A percentile compares a stretch with the other conserved stretches of the same genome.
Evolutionary conservation across 2,329 filamentous ascomycete genomes (phyloP).

Genomic region (Knoxdaviesia capensis): DNA sequence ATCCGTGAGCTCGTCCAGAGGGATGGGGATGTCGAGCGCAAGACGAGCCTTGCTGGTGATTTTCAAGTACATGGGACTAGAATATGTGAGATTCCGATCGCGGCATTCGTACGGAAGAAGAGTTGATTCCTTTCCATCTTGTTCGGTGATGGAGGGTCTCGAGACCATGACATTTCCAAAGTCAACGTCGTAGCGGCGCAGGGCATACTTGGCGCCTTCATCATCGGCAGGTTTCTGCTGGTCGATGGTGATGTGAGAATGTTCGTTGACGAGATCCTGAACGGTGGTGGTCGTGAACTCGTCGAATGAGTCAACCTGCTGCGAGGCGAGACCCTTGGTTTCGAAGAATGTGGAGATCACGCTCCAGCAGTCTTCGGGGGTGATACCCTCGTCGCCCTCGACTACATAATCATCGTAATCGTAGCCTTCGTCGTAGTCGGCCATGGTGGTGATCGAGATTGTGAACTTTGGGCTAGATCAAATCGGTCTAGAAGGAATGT

Average conservation of each 20-base stretch:
- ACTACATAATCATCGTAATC: slow-evolving; percentile 48
- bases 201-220: slow-evolving; percentile 60
- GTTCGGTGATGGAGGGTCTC: slow-evolving; percentile 78
- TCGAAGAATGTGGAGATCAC: slow-evolving; percentile 97
- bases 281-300: slow-evolving; percentile 90
- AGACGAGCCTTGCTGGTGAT: slow-evolving; percentile 72
- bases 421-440: slow-evolving; percentile 34
- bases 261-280: slow-evolving; percentile 84
- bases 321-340: slow-evolving; percentile 82
- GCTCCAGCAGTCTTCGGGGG: slow-evolving; percentile 94
- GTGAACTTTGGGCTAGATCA: too few species aligned
- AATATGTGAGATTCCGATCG: slow-evolving; percentile 87
- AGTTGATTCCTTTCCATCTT: slow-evolving; percentile 69
- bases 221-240: slow-evolving; percentile 65
- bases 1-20: slow-evolving; percentile 46
- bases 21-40: slow-evolving; percentile 55
- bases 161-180: slow-evolving; percentile 82
- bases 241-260: slow-evolving; percentile 79
- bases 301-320: slow-evolving; percentile 96
- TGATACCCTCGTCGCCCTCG: slow-evolving; percentile 53
- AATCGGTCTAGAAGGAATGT: too few species aligned
- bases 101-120: slow-evolving; percentile 90
- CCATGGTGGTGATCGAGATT: slow-evolving; percentile 18
- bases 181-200: slow-evolving; percentile 86
- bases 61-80: slow-evolving; percentile 73